phyloP scores from a whole-genome alignment of 805 yeast genomes.

The Peterozyma toletana region DNA sequence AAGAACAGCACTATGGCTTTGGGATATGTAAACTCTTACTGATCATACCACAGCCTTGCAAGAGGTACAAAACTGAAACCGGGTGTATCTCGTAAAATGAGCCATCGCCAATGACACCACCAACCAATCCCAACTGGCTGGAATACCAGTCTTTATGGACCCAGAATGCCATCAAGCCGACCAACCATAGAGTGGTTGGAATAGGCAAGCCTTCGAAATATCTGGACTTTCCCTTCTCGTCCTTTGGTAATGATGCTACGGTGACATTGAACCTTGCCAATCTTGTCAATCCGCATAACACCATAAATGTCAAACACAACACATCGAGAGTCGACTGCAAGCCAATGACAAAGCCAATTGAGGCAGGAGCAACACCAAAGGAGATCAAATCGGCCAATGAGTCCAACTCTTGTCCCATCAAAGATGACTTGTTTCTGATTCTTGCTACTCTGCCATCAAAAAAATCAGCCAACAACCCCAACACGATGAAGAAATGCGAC shows the following conservation, averaged over 20 bases:
- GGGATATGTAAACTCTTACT: conserved; percentile 89
- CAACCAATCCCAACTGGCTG: conserved; percentile 44
- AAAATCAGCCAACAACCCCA: conserved; percentile 92
- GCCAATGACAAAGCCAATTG: conserved; percentile 88
- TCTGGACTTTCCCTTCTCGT: conserved; percentile 75
- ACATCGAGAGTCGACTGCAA: conserved; percentile 80
- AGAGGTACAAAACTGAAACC: conserved; percentile 48
- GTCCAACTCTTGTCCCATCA: conserved; percentile 97
- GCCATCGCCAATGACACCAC: conserved; percentile 52
- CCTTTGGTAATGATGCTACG: conserved; percentile 89
- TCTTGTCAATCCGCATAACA: conserved; percentile 88
- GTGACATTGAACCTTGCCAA: conserved; percentile 95
- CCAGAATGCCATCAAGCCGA: conserved; percentile 61
- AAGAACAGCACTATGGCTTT: conserved; percentile 50
- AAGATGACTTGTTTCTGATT: conserved; percentile 80
- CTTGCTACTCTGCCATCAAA: conserved; percentile 97
- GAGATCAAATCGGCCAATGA: conserved; percentile 92
- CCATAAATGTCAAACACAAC: conserved; percentile 71
- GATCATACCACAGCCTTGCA: conserved; percentile 88
- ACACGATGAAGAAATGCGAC: conserved; percentile 80
- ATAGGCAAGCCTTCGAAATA: conserved; percentile 97
- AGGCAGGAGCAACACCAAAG: conserved; percentile 93
- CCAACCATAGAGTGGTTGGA: conserved; percentile 78
- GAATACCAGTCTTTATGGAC: conserved; percentile 39
- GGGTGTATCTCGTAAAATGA: conserved; percentile 71